These are phyloP conservation scores for Aspergillus candidus DNA, from an alignment of 2,329 filamentous ascomycete genomes.

Conservation along the genomic window DNA sequence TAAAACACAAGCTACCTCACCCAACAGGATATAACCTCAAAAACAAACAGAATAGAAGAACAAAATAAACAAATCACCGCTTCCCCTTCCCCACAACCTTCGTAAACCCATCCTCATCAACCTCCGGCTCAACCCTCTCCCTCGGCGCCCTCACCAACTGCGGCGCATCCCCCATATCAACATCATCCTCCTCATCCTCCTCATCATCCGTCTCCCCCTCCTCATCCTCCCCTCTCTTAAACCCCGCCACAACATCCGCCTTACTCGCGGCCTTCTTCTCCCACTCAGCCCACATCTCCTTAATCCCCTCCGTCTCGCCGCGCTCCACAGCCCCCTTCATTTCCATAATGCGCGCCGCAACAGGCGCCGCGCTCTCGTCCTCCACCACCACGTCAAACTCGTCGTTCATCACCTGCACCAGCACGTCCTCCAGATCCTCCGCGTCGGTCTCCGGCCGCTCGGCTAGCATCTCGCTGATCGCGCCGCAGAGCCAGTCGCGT, in stretches of 20 bases:
- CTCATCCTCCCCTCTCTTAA: constrained; percentile 32
- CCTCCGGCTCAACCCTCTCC: constrained; percentile 62
- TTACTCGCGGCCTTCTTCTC: constrained; percentile 34
- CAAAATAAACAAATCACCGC: constrained; percentile 29
- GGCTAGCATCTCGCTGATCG: constrained; percentile 71
- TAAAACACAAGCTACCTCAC: constrained; percentile 6
- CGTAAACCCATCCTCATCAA: constrained; percentile 78
- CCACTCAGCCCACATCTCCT: constrained; percentile 50
- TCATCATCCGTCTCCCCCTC: constrained; percentile 54
- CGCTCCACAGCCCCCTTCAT: constrained; percentile 59
- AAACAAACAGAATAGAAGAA: constrained; percentile 1
- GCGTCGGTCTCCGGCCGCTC: constrained; percentile 59
- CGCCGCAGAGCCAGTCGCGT: constrained; percentile 92
- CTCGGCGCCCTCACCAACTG: constrained; percentile 51
- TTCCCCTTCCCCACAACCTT: constrained; percentile 66
- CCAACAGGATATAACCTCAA: constrained; percentile 1
- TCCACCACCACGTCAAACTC: constrained; percentile 93
- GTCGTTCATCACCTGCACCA: constrained; percentile 87
- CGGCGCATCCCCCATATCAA: constrained; percentile 66
- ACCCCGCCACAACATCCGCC: constrained; percentile 28
- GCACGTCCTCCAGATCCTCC: constrained; percentile 74
- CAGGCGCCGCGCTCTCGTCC: constrained; percentile 72
- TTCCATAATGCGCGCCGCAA: constrained; percentile 66
- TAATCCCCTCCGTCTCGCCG: constrained; percentile 61
- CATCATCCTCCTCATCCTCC: constrained; percentile 52